These are phyloP conservation scores for Cladosporium sp. DNA, from an alignment of 2,329 filamentous ascomycete species.

Conservation along the genomic window DNA sequence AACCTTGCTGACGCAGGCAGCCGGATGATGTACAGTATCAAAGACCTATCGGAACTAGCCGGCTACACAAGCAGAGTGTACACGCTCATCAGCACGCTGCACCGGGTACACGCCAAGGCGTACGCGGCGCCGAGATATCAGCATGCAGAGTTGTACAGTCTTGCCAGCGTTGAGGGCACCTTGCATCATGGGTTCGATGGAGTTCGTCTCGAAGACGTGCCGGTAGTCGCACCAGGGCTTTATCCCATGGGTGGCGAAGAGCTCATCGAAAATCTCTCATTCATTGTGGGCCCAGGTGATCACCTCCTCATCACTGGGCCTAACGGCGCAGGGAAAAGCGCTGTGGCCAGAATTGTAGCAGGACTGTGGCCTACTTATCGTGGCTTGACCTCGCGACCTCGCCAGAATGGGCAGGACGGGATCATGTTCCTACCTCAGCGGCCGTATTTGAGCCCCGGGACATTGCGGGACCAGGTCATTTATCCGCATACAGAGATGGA, in stretches of 20 bases:
- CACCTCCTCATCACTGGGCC: conserved; percentile 93
- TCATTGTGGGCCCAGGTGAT: conserved; percentile 87
- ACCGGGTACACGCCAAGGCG: conserved; percentile 87
- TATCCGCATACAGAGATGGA: conserved; percentile 94
- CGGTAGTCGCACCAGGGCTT: conserved; percentile 83
- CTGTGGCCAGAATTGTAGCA: conserved; percentile 82
- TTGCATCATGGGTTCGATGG: conserved; percentile 94
- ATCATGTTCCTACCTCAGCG: conserved; percentile 98
- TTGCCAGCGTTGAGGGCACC: conserved; percentile 90
- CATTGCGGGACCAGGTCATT: conserved; percentile 93
- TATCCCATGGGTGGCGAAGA: conserved; percentile 92
- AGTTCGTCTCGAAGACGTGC: conserved; percentile 88
- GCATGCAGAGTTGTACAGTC: conserved; percentile 79
- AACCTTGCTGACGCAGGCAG: conserved; percentile 94
- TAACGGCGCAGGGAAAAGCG: conserved; percentile 91
- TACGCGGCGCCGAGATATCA: conserved; percentile 71
- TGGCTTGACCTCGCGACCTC: conserved; percentile 84
- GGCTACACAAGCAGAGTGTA: conserved; percentile 96
- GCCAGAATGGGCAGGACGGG: conserved; percentile 69
- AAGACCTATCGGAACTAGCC: conserved; percentile 92
- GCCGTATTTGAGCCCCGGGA: conserved; percentile 88
- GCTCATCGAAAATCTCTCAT: conserved; percentile 81
- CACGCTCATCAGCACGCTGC: conserved; percentile 89
- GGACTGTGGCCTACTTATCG: conserved; percentile 96
- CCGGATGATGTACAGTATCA: conserved; percentile 99